Percentiles rank a stretch among this genome's conserved stretches.
These are phyloP conservation scores for Colletotrichum costaricense DNA, from an alignment of 2,329 filamentous ascomycete genomes.

Conservation along the genomic window DNA sequence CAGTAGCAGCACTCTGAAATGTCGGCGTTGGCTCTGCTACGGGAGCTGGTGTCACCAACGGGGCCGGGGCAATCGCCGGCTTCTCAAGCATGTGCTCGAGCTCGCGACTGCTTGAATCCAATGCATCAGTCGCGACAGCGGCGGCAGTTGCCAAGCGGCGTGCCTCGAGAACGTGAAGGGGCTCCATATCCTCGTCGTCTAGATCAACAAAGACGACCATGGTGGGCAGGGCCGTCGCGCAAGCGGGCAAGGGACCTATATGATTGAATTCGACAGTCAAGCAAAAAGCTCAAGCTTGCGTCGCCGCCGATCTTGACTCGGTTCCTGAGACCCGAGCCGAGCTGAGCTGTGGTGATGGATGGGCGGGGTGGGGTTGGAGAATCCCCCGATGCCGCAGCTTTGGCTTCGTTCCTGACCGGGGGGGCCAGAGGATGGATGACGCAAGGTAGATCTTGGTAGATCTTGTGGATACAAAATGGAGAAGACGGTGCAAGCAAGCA, in stretches of 20 bases:
- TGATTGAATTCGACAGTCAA: conserved; percentile 16
- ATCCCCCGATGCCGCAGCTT: conserved; percentile 34
- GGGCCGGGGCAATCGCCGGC: background rate
- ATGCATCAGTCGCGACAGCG: conserved; percentile 25
- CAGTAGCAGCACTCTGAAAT: conserved; percentile 40
- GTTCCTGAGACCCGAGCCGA: conserved; percentile 30
- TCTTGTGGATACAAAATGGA: conserved; percentile 1
- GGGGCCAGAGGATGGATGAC: conserved; percentile 23
- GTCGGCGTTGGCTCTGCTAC: conserved; percentile 21
- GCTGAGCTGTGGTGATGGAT: conserved; percentile 23
- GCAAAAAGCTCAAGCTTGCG: conserved; percentile 14
- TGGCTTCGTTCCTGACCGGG: conserved; percentile 5
- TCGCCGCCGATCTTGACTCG: conserved; percentile 28
- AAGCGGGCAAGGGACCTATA: conserved; percentile 4
- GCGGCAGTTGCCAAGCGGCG: conserved; percentile 25
- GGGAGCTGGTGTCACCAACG: background rate
- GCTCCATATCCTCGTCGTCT: conserved; percentile 36
- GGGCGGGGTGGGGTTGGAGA: conserved; percentile 27
- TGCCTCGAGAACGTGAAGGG: conserved; percentile 29
- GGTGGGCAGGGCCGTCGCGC: background rate
- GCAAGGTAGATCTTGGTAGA: conserved; percentile 28
- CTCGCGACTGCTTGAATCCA: conserved; percentile 19
- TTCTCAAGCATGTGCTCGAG: conserved; percentile 1
- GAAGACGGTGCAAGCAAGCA: background rate
- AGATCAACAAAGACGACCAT: conserved; percentile 41